These are phyloP conservation scores for Komagataella ulmi DNA, from an alignment of 805 yeast species.

Conservation along the genomic window DNA sequence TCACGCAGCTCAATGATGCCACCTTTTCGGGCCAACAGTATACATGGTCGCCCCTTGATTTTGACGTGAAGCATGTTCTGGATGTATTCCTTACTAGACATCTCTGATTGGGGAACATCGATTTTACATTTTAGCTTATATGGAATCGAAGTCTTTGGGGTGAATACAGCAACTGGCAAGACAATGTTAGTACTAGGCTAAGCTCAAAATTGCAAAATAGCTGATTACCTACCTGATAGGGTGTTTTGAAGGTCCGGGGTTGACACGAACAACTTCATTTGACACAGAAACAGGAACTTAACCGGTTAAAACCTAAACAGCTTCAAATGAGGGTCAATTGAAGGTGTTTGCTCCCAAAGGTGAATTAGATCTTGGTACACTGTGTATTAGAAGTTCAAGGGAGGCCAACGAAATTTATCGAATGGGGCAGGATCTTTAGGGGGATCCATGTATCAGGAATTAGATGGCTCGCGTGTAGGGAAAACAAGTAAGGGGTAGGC, in stretches of 20 bases:
- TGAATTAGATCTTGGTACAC: background rate
- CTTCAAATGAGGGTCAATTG: background rate
- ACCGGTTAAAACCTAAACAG: background rate
- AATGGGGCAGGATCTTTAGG: background rate
- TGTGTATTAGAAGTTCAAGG: background rate
- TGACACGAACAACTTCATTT: background rate
- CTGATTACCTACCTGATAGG: background rate
- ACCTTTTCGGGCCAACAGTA: conserved; percentile 1
- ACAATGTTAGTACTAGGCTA: background rate
- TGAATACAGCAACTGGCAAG: background rate
- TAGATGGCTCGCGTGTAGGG: background rate
- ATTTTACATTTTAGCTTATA: background rate
- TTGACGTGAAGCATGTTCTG: conserved; percentile 1
- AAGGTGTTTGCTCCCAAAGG: background rate
- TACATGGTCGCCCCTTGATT: background rate
- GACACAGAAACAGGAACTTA: background rate
- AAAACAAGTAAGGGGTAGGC: background rate
- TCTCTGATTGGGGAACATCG: background rate
- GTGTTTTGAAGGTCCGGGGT: background rate
- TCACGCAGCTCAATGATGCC: conserved; percentile 10
- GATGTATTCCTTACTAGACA: background rate
- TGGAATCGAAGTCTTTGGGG: background rate
- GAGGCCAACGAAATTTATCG: background rate
- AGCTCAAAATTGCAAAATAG: background rate
- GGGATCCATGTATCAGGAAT: background rate